Percentiles rank a stretch among this genome's conserved stretches.
Conservation (phyloP, 1,139 yeast species). For the Trichomonascaceae sp. region DNA sequence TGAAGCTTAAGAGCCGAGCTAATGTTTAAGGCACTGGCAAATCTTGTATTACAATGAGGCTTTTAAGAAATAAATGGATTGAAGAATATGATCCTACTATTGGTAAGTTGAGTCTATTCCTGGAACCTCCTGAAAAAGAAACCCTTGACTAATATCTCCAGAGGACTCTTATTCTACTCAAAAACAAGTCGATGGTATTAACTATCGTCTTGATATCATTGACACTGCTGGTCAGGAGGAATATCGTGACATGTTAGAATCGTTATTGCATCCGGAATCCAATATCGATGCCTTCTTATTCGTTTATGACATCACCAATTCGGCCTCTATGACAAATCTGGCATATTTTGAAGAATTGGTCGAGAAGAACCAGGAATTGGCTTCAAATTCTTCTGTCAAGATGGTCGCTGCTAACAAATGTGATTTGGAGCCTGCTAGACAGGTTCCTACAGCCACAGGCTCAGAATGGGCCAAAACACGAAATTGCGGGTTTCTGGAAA, state of each 20-base stretch:
- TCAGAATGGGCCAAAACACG: slow-evolving; percentile 65
- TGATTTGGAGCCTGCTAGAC: slow-evolving; percentile 71
- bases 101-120: slow-evolving; percentile 17
- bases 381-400: slow-evolving; percentile 24
- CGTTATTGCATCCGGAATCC: slow-evolving; percentile 53
- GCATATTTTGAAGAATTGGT: slow-evolving; percentile 80
- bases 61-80: slow-evolving; percentile 33
- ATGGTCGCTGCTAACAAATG: slow-evolving; percentile 37
- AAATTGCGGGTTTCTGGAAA: slow-evolving; percentile 77
- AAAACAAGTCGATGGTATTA: slow-evolving; percentile 29
- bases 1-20: no score
- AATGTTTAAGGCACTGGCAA: slow-evolving; percentile 31
- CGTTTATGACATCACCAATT: slow-evolving; percentile 81
- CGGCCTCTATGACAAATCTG: slow-evolving; percentile 74
- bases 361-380: slow-evolving; percentile 60
- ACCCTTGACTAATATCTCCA: slow-evolving; percentile 1
- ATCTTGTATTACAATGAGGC: slow-evolving; percentile 32
- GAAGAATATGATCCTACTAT: slow-evolving; percentile 36
- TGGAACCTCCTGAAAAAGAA: background rate
- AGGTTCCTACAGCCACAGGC: slow-evolving; percentile 78
- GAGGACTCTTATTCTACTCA: slow-evolving; percentile 34
- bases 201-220: slow-evolving; percentile 30
- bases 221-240: slow-evolving; percentile 39
- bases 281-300: slow-evolving; percentile 86
- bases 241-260: slow-evolving; percentile 48